These are phyloP conservation scores for Vinca minor DNA, from an alignment of 257 asterid genomes.

Conservation along the genomic window DNA sequence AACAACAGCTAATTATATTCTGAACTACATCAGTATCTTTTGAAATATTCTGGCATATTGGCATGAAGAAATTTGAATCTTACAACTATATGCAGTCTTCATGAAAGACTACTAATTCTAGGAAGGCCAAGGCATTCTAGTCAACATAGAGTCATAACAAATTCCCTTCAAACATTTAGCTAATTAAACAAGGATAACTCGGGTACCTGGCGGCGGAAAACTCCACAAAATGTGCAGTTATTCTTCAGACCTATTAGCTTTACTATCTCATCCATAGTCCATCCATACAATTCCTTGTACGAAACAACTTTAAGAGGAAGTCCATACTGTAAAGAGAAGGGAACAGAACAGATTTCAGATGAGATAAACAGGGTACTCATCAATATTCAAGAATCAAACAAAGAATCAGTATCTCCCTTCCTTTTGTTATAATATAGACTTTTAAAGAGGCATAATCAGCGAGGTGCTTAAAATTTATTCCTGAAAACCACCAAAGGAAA, in stretches of 20 bases:
- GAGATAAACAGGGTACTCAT: slow-evolving; percentile 4
- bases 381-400: neutral
- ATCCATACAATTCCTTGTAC: slow-evolving; percentile 84
- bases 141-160: neutral
- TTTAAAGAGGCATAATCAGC: too few species aligned
- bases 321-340: slow-evolving; percentile 57
- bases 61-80: neutral
- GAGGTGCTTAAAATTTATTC: neutral
- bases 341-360: slow-evolving; percentile 9
- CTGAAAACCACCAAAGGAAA: neutral
- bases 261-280: slow-evolving; percentile 99
- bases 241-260: slow-evolving; percentile 92
- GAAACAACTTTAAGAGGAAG: slow-evolving; percentile 92
- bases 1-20: too few species aligned
- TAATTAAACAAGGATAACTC: neutral
- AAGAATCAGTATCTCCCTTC: too few species aligned
- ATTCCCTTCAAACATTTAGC: neutral
- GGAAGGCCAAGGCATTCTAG: neutral
- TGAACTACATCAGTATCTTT: too few species aligned
- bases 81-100: neutral
- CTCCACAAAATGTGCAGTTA: slow-evolving; percentile 98
- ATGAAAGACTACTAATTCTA: neutral
- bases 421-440: neutral
- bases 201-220: slow-evolving; percentile 95
- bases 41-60: neutral